These are phyloP conservation scores for Priceomyces fermenticarens DNA, from an alignment of 805 yeast species.

Conservation along the genomic window DNA sequence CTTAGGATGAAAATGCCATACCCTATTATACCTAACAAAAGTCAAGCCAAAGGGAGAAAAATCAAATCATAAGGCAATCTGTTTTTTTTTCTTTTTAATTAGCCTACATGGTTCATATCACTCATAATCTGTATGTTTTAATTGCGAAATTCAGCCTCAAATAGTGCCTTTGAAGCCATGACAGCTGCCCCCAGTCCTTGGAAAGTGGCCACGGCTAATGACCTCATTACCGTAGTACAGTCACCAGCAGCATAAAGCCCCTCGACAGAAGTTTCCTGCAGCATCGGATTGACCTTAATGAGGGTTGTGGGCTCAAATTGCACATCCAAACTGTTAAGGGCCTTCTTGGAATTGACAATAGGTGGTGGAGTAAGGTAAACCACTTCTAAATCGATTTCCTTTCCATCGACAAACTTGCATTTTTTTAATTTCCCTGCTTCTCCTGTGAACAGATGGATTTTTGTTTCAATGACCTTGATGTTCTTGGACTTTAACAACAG, in stretches of 20 bases:
- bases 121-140: neutral
- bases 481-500: neutral
- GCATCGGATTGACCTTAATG: constrained; percentile 1
- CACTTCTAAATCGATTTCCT: neutral
- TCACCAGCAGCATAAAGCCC: constrained; percentile 8
- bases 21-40: too few relatives aligned
- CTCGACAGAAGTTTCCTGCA: constrained; percentile 4
- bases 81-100: too few relatives aligned
- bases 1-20: too few relatives aligned
- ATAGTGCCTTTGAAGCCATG: neutral
- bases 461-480: neutral
- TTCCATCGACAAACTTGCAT: constrained; percentile 3
- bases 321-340: constrained; percentile 1
- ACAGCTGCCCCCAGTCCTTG: constrained; percentile 4
- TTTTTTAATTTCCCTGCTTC: constrained; percentile 1
- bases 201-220: constrained; percentile 9
- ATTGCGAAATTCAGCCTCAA: too few relatives aligned
- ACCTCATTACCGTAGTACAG: constrained; percentile 4
- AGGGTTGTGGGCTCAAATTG: neutral
- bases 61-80: too few relatives aligned
- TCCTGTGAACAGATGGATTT: neutral
- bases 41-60: too few relatives aligned
- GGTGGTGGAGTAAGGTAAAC: constrained; percentile 3
- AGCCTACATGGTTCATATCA: too few relatives aligned
- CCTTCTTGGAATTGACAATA: constrained; percentile 1